Evolutionary conservation across 345 rosid genomes (phyloP).

Genomic region (Murraya koenigii): DNA sequence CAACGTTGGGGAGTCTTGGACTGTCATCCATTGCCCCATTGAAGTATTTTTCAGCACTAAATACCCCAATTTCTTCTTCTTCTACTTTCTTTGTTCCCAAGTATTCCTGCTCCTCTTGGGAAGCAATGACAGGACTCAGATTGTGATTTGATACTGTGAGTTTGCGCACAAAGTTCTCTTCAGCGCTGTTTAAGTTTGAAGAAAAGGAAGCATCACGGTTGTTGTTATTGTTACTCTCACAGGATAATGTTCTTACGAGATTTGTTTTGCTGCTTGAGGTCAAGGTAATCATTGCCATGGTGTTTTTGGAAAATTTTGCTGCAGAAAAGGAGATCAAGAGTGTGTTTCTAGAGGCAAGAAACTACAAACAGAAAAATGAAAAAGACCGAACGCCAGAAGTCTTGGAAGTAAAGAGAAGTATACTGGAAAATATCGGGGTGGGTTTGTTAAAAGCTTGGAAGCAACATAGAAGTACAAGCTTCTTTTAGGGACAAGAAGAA

Average conservation of each 20-base stretch:
- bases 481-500: constrained; percentile 12
- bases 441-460: neutral
- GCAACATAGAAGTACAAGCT: neutral
- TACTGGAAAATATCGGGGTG: neutral
- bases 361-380: constrained; percentile 19
- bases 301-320: neutral
- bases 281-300: constrained; percentile 35
- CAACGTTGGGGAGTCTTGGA: constrained; percentile 31
- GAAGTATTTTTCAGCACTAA: constrained; percentile 84
- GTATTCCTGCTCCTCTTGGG: constrained; percentile 19
- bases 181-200: constrained; percentile 41
- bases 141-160: constrained; percentile 25
- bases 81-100: constrained; percentile 37
- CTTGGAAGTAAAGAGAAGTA: neutral
- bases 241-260: constrained; percentile 28
- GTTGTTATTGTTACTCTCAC: constrained; percentile 20
- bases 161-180: constrained; percentile 36
- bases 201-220: constrained; percentile 49
- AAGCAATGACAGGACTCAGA: constrained; percentile 9
- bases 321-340: constrained; percentile 16
- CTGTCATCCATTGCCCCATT: constrained; percentile 52
- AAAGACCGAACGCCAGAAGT: constrained; percentile 22
- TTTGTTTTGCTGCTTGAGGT: constrained; percentile 23
- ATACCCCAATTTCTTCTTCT: constrained; percentile 73
- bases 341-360: neutral